A percentile compares a stretch with the other conserved stretches of the same genome.
Evolutionary conservation across 495 filamentous ascomycete genomes (phyloP).

Genomic region (Hypoxylon fuscum): DNA sequence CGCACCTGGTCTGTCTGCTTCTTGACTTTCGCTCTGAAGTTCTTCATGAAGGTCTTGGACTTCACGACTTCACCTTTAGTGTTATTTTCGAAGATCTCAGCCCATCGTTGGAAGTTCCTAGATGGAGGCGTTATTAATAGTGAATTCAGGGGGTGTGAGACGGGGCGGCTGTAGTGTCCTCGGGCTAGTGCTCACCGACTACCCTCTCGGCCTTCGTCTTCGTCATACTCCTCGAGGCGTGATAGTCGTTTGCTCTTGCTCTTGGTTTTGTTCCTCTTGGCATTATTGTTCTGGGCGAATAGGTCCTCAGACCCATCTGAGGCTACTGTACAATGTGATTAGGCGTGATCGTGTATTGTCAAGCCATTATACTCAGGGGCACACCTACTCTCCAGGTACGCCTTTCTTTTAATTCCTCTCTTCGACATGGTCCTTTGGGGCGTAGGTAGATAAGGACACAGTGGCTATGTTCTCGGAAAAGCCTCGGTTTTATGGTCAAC

Average conservation of each 20-base stretch:
- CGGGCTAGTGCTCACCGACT: constrained; percentile 40
- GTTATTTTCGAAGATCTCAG: constrained; percentile 33
- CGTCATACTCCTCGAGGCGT: constrained; percentile 48
- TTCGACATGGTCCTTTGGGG: constrained; percentile 10
- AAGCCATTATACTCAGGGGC: not conserved
- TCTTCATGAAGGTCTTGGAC: constrained; percentile 46
- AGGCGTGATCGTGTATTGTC: not conserved
- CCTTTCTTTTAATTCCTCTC: constrained; percentile 24
- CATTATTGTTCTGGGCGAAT: constrained; percentile 14
- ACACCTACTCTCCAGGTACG: constrained; percentile 15
- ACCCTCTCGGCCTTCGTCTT: constrained; percentile 47
- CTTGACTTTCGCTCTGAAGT: constrained; percentile 25
- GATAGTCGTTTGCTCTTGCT: constrained; percentile 35
- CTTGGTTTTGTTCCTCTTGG: constrained; percentile 11
- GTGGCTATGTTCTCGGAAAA: not conserved
- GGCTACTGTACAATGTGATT: constrained; percentile 18
- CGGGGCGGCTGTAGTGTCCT: no score
- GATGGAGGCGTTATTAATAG: constrained; percentile 2
- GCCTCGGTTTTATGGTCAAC: not conserved
- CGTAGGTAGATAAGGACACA: not conserved
- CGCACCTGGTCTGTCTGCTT: constrained; percentile 22
- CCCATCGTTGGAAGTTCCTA: constrained; percentile 41
- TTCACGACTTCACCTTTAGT: constrained; percentile 34
- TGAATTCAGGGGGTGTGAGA: not conserved
- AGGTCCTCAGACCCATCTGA: constrained; percentile 19